Evolutionary conservation across 2,329 filamentous ascomycete species (phyloP).

Genomic region (Aspergillus puulaauensis): DNA sequence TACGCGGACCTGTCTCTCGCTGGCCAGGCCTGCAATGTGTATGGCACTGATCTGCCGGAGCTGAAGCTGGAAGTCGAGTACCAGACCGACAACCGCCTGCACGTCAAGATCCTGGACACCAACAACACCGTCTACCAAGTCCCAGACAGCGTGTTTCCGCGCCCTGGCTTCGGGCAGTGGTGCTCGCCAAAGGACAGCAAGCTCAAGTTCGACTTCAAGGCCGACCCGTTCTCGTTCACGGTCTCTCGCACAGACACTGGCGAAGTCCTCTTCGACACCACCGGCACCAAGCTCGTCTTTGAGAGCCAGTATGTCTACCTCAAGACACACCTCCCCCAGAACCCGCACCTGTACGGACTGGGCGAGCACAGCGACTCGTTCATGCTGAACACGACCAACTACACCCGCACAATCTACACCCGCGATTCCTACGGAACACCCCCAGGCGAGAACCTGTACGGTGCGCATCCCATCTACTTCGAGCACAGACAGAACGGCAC

Average conservation of each 20-base stretch:
- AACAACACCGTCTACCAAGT: slow-evolving; percentile 72
- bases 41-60: slow-evolving; percentile 57
- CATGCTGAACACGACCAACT: slow-evolving; percentile 66
- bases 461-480: slow-evolving; percentile 71
- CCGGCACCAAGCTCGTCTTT: slow-evolving; percentile 66
- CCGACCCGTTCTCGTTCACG: slow-evolving; percentile 66
- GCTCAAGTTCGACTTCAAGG: slow-evolving; percentile 51
- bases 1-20: slow-evolving; percentile 70
- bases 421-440: slow-evolving; percentile 66
- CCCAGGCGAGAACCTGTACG: slow-evolving; percentile 66
- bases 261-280: slow-evolving; percentile 63
- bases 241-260: slow-evolving; percentile 41
- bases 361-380: slow-evolving; percentile 75
- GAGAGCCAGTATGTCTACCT: slow-evolving; percentile 76
- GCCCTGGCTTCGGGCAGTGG: slow-evolving; percentile 46
- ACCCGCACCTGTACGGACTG: slow-evolving; percentile 73
- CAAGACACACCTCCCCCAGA: slow-evolving; percentile 66
- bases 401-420: slow-evolving; percentile 69
- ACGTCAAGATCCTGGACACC: slow-evolving; percentile 71
- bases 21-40: slow-evolving; percentile 62
- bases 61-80: slow-evolving; percentile 62
- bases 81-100: slow-evolving; percentile 63
- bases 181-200: slow-evolving; percentile 45
- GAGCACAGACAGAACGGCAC: slow-evolving; percentile 62
- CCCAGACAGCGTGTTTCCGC: slow-evolving; percentile 65